Base-by-base conservation (phyloP, 2,329 filamentous ascomycete species). In the Karstenula rhodostoma region DNA sequence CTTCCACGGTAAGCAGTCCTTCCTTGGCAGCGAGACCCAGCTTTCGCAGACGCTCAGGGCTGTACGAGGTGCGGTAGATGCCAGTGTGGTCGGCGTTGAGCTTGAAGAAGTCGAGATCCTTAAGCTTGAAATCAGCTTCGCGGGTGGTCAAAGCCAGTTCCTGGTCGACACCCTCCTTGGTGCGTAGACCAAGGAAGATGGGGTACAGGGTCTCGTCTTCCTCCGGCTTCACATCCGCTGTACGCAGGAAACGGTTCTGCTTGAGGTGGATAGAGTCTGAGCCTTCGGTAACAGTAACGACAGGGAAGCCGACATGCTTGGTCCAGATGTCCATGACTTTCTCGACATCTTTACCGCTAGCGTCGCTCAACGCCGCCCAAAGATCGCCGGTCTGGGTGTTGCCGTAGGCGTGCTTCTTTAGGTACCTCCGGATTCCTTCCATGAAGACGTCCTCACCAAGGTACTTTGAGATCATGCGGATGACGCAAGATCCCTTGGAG, bases 391-490 rank as follows among this genome's bases (percentile, higher is more conserved):
- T 98, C 76, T 92, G 86, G 1, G 94, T 97, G 83, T 98, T 98
- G 49, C 92, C 91, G 75, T 95, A 98, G n/a, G 93, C 93, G 76
- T 97, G 94, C 82, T 95, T 96, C 84, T 94, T 96, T 70, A 98
- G 87, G 77, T 98, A 98, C 58, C 87, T 87, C 54, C 93, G 88
- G 56, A 98, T 90, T 74, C 94, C 94, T 77, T 97, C 92, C 75
- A 98, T 88, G 84, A 98, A 98, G 19, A 87, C 85, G 46, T 97
- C 93, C 78, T 98, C 94, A 53, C 94, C 94, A 25, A 98, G 84
- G 73, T 96, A 96, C 67, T 93, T 96, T 22, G 94, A 97, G 67
- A 98, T 94, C 94, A 98, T 98, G 74, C 94, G 91, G 62, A 98
- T 85, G 35, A 98, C 94, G 70, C 93, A 96, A 12, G 94, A 97